Conservation (phyloP, 2,329 filamentous ascomycete species). For the Emmonsiellopsis sp. region DNA sequence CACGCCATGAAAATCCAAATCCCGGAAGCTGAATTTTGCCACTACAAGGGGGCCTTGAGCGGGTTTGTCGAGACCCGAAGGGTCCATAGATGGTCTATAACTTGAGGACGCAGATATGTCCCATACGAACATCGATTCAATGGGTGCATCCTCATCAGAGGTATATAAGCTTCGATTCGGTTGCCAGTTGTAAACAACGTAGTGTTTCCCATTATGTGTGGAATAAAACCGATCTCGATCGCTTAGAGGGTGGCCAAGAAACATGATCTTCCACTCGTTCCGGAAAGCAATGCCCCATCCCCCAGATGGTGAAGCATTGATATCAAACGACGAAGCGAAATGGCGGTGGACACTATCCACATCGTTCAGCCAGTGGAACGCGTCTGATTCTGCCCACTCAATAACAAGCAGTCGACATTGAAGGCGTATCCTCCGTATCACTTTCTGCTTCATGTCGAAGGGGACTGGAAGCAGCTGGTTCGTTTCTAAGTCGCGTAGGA, state of each 20-base stretch:
- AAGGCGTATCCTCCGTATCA: constrained; percentile 47
- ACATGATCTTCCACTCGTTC: constrained; percentile 53
- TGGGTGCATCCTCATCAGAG: constrained; percentile 44
- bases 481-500: constrained; percentile 43
- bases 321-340: constrained; percentile 51
- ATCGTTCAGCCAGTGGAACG: constrained; percentile 44
- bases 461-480: constrained; percentile 38
- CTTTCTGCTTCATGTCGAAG: constrained; percentile 41
- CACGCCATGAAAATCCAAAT: constrained; percentile 45
- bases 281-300: constrained; percentile 42
- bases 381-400: constrained; percentile 51
- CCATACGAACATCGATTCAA: constrained; percentile 52
- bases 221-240: constrained; percentile 54
- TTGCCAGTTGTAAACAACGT: constrained; percentile 55
- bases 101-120: constrained; percentile 43
- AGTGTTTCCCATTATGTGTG: constrained; percentile 49
- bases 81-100: constrained; percentile 44
- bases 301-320: constrained; percentile 19
- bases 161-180: constrained; percentile 46
- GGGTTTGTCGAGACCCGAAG: constrained; percentile 28
- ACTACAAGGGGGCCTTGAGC: constrained; percentile 36
- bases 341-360: constrained; percentile 46
- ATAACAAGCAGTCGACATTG: constrained; percentile 47
- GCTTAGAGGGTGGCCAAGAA: constrained; percentile 46
- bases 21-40: constrained; percentile 40